Evolutionary conservation across 2,329 filamentous ascomycete species (phyloP), one percentile per base, ranked within the genome.

Genomic region (Cladosporium sp.): DNA sequence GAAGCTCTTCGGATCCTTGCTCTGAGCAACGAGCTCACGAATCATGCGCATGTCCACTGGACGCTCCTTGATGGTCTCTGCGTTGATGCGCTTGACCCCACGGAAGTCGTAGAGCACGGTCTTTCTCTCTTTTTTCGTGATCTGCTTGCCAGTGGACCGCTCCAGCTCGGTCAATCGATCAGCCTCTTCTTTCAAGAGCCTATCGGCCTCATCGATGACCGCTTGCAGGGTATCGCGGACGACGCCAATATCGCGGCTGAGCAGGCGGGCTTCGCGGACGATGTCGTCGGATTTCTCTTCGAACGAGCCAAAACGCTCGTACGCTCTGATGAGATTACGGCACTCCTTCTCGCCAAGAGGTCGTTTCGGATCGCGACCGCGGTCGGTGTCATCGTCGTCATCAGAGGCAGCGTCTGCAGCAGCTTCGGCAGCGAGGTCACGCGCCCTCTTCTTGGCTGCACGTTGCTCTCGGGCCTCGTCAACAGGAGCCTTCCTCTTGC

Each of bases 71-170:
- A 96, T 87, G 0, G 93, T 97, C 70, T 95, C 90, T 0, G 93
- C 93, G 66, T 98, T 98, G 64, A 96, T 82, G 62, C 95, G 91
- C 71, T 95, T 95, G 46, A 96, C 86, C 52, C 91, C 89, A 43
- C 87, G 85, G 70, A 91, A 95, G 67, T 97, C 91, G 63, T 98
- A 96, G 42, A 98, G 76, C 14, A 98, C 89, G 0, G 93, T 93
- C 71, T 98, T 98, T 70, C 89, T 89, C 67, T 98, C 93, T 70
- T 98, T 98, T 75, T 97, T 96, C 0, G 92, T 95, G 51, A 95
- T 72, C 2, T 84, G 79, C 67, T 93, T 95, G 65, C 89, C 89
- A 0, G 81, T 79, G 58, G 86, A 76, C 18, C 77, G 83, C 69
- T 93, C 88, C 61, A 84, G 68, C 11, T 79, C 79, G 54, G 80